A percentile compares a stretch with the other conserved stretches of the same genome.
These are phyloP conservation scores for Castanea sativa DNA, from an alignment of 306 rosid species.

Conservation along the genomic window DNA sequence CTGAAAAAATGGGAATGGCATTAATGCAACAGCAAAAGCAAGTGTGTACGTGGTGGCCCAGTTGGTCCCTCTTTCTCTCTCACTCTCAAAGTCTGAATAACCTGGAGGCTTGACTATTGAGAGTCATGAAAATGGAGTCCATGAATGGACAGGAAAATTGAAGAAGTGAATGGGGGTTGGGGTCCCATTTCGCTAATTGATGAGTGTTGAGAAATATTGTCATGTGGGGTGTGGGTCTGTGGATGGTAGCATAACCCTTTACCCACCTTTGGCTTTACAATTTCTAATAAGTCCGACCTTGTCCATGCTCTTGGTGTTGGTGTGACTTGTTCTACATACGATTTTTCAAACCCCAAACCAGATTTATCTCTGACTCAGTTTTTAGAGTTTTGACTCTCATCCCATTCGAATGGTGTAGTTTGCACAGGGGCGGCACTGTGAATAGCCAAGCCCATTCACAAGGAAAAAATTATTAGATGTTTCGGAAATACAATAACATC, in stretches of 20 bases:
- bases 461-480: too few relatives aligned
- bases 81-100: neutral
- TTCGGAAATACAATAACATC: too few relatives aligned
- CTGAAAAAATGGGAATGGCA: neutral
- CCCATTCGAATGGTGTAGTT: too few relatives aligned
- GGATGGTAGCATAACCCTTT: conserved; percentile 21
- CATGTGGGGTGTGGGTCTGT: conserved; percentile 31
- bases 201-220: conserved; percentile 8
- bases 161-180: neutral
- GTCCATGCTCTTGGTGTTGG: neutral
- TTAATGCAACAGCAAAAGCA: conserved; percentile 3
- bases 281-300: neutral
- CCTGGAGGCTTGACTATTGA: neutral
- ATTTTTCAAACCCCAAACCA: conserved; percentile 1
- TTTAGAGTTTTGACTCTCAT: too few relatives aligned
- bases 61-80: neutral
- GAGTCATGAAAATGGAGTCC: neutral
- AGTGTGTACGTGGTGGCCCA: neutral
- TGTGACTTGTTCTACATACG: conserved; percentile 7
- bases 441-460: too few relatives aligned
- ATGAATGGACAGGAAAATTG: neutral
- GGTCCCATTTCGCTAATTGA: conserved; percentile 21
- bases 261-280: conserved; percentile 6
- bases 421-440: too few relatives aligned
- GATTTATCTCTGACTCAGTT: neutral